These are phyloP conservation scores for Diphasiastrum complanatum DNA, from an alignment of 83 land plant species.

Conservation along the genomic window DNA sequence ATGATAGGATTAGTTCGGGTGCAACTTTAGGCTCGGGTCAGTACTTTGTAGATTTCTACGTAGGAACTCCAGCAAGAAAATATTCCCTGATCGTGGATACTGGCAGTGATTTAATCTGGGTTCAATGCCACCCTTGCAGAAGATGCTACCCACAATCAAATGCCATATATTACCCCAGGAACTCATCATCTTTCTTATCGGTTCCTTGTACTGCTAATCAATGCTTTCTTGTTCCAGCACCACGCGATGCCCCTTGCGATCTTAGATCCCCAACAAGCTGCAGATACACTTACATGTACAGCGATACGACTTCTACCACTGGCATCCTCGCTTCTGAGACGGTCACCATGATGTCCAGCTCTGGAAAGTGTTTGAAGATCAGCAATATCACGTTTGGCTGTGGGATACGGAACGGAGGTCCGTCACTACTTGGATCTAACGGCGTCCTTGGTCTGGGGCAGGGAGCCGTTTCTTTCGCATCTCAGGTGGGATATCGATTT, in stretches of 20 bases:
- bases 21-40: constrained; percentile 46
- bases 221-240: constrained; percentile 41
- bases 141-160: constrained; percentile 19
- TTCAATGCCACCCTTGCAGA: constrained; percentile 40
- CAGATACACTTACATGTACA: constrained; percentile 38
- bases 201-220: constrained; percentile 36
- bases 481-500: constrained; percentile 35
- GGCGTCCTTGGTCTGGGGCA: constrained; percentile 62
- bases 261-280: constrained; percentile 39
- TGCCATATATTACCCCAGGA: constrained; percentile 35
- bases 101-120: constrained; percentile 53
- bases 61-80: constrained; percentile 44
- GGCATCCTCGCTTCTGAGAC: constrained; percentile 49
- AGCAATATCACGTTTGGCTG: constrained; percentile 41
- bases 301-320: constrained; percentile 38
- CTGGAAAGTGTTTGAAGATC: constrained; percentile 12
- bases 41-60: constrained; percentile 42
- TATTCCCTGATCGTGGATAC: constrained; percentile 50
- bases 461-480: constrained; percentile 47
- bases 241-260: constrained; percentile 20
- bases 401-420: constrained; percentile 28
- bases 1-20: too few species aligned
- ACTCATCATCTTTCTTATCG: constrained; percentile 40
- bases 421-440: constrained; percentile 21
- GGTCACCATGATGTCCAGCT: constrained; percentile 29